Evolutionary conservation across 805 yeast genomes (phyloP), one percentile per base, ranked within the genome.

Genomic region (Groenewaldozyma tartarivorans): DNA sequence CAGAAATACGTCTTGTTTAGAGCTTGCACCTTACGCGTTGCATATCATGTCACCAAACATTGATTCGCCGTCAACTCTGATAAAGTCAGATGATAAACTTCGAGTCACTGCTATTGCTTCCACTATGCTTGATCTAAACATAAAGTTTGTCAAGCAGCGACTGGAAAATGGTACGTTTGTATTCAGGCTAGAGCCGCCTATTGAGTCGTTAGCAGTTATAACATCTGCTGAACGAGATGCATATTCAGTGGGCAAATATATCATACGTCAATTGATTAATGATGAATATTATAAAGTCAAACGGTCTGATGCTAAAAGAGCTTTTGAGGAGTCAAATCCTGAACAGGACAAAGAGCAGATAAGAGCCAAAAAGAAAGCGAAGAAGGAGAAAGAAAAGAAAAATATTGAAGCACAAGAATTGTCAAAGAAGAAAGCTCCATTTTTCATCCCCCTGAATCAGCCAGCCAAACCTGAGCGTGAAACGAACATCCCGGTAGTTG

Each of bases 151-250:
- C 4, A 50, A 54, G 21, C 58, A 56, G 21, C 47, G 46, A 26
- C 43, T 55, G 5, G 64, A 58, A 4, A 48, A 47, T 31, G 64
- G 64, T 3, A 38, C 54, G 1, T 37, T 40, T 19, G 55, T 52
- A 4, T 52, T 46, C 35, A 48, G 53, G n/a, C 35, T 58, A 5
- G 64, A 62, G 4, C 66, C 66, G 17, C 60, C 65, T 1, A 29
- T 60, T n/a, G 62, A 61, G 43, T 45, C 43, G 11, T 39, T 55
- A 15, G 53, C 49, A 5, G 22, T 49, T 2, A 35, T 51, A 11
- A 47, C 40, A 33, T 42, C 39, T 11, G 41, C 39, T 11, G 45
- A 41, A 4, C 42, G 36, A 20, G 46, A 48, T 20, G 19, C 20
- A 11, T 34, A 29, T n/a, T 35, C 49, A 2, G 43, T 43, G 7